Conservation (phyloP, 2,329 filamentous ascomycete species). For the Aspergillus floridensis region DNA sequence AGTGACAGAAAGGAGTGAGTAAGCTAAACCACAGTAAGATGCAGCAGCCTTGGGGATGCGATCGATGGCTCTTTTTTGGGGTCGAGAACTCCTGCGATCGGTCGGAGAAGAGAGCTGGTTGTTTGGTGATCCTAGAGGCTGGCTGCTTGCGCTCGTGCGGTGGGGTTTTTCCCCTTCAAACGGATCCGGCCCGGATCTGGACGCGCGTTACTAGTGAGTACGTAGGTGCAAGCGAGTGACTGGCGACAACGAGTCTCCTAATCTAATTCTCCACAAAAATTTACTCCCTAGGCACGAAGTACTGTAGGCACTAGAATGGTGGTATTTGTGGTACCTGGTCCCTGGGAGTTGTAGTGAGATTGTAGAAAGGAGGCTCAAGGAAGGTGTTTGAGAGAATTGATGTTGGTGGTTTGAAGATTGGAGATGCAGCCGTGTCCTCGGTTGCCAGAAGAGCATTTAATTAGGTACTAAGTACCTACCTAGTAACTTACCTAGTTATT, state of each 20-base stretch:
- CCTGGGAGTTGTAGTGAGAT: neutral
- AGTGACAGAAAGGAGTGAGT: slow-evolving; percentile 11
- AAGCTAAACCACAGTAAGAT: slow-evolving; percentile 10
- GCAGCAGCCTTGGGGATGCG: slow-evolving; percentile 12
- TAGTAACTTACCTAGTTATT: too few relatives aligned
- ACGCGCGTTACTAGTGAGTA: slow-evolving; percentile 20
- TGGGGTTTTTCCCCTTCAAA: slow-evolving; percentile 19
- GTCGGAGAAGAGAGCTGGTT: slow-evolving; percentile 12
- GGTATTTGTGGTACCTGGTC: neutral
- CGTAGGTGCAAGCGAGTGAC: slow-evolving; percentile 16
- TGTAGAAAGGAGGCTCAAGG: too few relatives aligned
- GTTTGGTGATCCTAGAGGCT: slow-evolving; percentile 15
- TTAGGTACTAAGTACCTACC: too few relatives aligned
- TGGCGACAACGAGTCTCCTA: slow-evolving; percentile 3
- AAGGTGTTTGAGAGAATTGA: neutral
- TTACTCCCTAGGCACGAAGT: neutral
- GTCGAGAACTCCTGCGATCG: slow-evolving; percentile 13
- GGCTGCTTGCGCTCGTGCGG: slow-evolving; percentile 24
- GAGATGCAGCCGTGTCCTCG: too few relatives aligned
- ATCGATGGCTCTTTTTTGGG: neutral
- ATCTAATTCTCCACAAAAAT: neutral
- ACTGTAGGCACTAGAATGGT: neutral
- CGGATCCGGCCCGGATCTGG: slow-evolving; percentile 23
- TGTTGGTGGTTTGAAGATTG: neutral
- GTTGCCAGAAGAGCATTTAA: too few relatives aligned